Evolutionary conservation across 73 alveolate species (phyloP), one percentile per base, ranked within the genome.

Genomic region (Effrenium voratum): DNA sequence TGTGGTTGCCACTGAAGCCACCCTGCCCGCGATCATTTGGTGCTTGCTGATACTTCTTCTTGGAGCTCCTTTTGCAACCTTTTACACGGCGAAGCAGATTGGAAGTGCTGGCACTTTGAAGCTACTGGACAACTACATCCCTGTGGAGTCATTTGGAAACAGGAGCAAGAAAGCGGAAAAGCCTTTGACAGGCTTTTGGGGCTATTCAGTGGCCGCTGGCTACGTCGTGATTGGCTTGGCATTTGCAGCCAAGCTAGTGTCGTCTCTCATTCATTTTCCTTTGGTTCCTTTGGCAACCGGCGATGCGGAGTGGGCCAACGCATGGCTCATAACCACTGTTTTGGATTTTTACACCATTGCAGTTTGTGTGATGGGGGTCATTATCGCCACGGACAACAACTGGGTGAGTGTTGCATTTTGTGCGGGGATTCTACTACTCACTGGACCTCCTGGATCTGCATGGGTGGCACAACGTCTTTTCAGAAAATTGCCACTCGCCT

Each of bases 321-420:
- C 34, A 45, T 81, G 91, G 91, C 47, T 81, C 34, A 36, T 81
- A 5, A 81, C 91, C 72, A 81, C 91, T 1, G 73, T 81, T 43
- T 47, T 81, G 6, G 91, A 81, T 72, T 81, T 19, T 72, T 81
- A 81, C 91, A 81, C 91, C 73, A 81, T 81, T n/a, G 91, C 91
- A n/a, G 91, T 59, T 2, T 81, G 91, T 72, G 36, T 81, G 68
- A 12, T 49, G 36, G 91, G 91, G 15, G 47, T 81, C 32, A 41
- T 81, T 1, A 34, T 47, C 13, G 45, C 73, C 34, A 81, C 91
- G 2, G 91, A 81, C n/a, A 72, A 46, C 72, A 19, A 47, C n/a
- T 81, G 91, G 15, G 73, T 72, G 13, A 49, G 91, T 46, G 15
- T 49, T 15, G 91, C 91, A 81, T 81, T 70, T 70, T 13, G 34